A percentile compares a stretch with the other conserved stretches of the same genome.
Conservation (phyloP, 805 yeast genomes). For the Brettanomyces anomalus region DNA sequence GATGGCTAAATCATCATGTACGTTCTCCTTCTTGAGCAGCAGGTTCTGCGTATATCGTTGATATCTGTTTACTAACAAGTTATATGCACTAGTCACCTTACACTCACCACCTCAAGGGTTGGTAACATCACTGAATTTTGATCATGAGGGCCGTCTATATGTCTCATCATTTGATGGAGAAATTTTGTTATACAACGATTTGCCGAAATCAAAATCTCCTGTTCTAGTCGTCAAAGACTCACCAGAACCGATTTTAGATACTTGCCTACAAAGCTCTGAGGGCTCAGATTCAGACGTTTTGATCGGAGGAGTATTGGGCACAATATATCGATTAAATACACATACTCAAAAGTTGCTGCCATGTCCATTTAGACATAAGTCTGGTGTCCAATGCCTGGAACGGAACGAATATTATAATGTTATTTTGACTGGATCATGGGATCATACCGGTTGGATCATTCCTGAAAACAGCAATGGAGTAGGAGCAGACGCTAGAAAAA, state of each 20-base stretch:
- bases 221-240: neutral
- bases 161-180: slow-evolving; percentile 6
- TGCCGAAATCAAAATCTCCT: neutral
- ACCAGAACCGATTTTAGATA: neutral
- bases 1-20: neutral
- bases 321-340: neutral
- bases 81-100: slow-evolving; percentile 1
- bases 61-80: slow-evolving; percentile 1
- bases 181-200: slow-evolving; percentile 1
- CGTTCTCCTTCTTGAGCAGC: neutral
- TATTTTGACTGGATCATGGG: slow-evolving; percentile 53
- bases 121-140: slow-evolving; percentile 6
- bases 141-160: neutral
- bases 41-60: neutral
- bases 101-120: slow-evolving; percentile 5
- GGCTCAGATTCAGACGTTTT: neutral
- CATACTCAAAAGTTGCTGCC: neutral
- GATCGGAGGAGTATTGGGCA: neutral
- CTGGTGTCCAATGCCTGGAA: slow-evolving; percentile 2
- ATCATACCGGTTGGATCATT: slow-evolving; percentile 19
- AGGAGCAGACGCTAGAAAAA: slow-evolving; percentile 1
- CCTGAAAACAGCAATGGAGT: slow-evolving; percentile 12
- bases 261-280: neutral
- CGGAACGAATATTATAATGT: slow-evolving; percentile 13
- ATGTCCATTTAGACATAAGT: neutral